A percentile compares a stretch with the other conserved stretches of the same genome.
These are phyloP conservation scores for Pyricularia grisea DNA, from an alignment of 2,329 filamentous ascomycete species.

Conservation along the genomic window DNA sequence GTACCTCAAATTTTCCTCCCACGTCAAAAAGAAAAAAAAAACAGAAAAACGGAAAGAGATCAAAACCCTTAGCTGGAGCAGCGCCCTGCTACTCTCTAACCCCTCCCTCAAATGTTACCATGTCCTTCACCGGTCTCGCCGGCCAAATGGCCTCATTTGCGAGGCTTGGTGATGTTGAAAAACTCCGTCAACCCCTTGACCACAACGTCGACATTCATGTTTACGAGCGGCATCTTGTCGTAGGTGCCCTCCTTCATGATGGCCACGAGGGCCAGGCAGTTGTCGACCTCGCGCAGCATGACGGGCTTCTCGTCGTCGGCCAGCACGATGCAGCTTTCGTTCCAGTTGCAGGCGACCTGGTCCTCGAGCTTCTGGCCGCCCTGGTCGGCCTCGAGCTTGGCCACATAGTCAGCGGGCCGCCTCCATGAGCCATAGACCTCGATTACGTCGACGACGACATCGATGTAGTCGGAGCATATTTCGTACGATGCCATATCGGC, in stretches of 20 bases:
- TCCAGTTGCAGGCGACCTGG: slow-evolving; percentile 55
- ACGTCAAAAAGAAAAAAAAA: not conserved
- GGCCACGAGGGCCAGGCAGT: slow-evolving; percentile 71
- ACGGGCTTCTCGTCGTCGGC: slow-evolving; percentile 55
- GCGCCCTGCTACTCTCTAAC: too few species aligned
- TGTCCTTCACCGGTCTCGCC: too few species aligned
- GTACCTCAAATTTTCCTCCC: not conserved
- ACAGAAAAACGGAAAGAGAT: too few species aligned
- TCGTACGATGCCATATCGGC: slow-evolving; percentile 95
- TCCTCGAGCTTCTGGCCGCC: slow-evolving; percentile 49
- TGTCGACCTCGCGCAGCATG: slow-evolving; percentile 60
- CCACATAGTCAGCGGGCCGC: slow-evolving; percentile 43
- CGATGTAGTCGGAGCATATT: slow-evolving; percentile 97
- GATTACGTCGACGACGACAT: slow-evolving; percentile 94
- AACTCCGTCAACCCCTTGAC: slow-evolving; percentile 72
- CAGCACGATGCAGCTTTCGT: slow-evolving; percentile 59
- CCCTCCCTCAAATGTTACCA: too few species aligned
- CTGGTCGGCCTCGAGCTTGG: slow-evolving; percentile 50
- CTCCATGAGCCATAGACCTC: slow-evolving; percentile 82
- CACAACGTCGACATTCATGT: slow-evolving; percentile 78
- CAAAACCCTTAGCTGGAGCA: not conserved
- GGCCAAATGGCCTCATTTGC: slow-evolving; percentile 12
- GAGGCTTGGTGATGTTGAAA: slow-evolving; percentile 61
- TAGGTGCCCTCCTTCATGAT: slow-evolving; percentile 81
- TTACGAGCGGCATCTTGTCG: slow-evolving; percentile 74